A percentile compares a stretch with the other conserved stretches of the same genome.
These are phyloP conservation scores for Turritis glabra DNA, from an alignment of 345 rosid genomes.

Conservation along the genomic window DNA sequence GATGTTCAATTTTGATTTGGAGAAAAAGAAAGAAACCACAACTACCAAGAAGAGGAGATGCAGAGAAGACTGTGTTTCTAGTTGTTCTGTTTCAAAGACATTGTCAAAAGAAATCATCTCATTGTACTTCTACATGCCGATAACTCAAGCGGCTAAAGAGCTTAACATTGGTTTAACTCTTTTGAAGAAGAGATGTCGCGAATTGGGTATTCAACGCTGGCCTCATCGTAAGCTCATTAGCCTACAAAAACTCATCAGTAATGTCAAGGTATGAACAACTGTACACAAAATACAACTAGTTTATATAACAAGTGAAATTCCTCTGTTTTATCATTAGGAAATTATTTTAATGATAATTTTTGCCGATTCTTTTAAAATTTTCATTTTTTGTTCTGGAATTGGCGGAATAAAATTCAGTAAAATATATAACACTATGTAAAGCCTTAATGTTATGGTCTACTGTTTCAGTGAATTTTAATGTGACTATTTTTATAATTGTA, in stretches of 20 bases:
- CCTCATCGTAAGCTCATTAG: conserved; percentile 67
- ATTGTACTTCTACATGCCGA: conserved; percentile 57
- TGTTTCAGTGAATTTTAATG: not conserved
- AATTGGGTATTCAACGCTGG: conserved; percentile 58
- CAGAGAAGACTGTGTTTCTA: conserved; percentile 9
- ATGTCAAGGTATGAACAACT: conserved; percentile 42
- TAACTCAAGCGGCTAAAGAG: conserved; percentile 59
- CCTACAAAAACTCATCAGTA: conserved; percentile 51
- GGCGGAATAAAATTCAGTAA: no score
- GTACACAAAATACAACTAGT: not conserved
- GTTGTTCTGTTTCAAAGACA: conserved; percentile 15
- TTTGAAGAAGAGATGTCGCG: conserved; percentile 63
- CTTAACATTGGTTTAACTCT: conserved; percentile 61
- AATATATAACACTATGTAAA: not conserved
- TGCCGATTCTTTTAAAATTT: no score
- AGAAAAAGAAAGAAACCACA: not conserved
- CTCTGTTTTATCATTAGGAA: not conserved
- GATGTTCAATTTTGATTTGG: not conserved
- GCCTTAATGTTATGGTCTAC: not conserved
- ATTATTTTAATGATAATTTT: no score
- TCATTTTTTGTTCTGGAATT: not conserved
- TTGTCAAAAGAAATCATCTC: conserved; percentile 44
- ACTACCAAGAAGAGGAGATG: conserved; percentile 2
- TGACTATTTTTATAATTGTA: not conserved
- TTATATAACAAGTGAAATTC: not conserved